These are phyloP conservation scores for Macrophomina tecta DNA, from an alignment of 2,329 filamentous ascomycete genomes.

Conservation along the genomic window DNA sequence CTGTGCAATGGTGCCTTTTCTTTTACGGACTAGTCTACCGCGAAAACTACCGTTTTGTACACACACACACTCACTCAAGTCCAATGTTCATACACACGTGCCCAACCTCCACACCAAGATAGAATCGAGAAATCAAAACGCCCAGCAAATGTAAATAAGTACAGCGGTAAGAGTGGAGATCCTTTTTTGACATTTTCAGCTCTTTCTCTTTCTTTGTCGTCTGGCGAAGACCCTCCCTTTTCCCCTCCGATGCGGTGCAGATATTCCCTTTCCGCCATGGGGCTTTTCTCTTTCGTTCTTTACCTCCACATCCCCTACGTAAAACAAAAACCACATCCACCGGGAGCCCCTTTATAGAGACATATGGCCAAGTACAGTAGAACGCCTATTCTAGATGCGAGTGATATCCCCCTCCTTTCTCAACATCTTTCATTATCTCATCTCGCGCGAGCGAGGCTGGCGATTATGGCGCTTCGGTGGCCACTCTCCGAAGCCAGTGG, in stretches of 20 bases:
- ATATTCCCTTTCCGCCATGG: neutral
- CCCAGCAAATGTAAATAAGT: neutral
- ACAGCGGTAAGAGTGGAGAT: neutral
- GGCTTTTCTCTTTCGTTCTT: neutral
- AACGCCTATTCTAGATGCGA: constrained; percentile 26
- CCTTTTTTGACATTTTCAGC: neutral
- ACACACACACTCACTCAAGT: neutral
- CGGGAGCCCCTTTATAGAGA: neutral
- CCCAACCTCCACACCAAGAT: neutral
- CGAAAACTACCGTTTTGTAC: no score
- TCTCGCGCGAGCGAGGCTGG: no score
- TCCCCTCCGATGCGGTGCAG: neutral
- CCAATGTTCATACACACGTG: neutral
- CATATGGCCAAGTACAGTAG: neutral
- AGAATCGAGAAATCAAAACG: neutral
- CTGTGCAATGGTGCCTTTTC: no score
- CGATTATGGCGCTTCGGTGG: no score
- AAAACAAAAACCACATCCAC: neutral
- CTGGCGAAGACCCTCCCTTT: neutral
- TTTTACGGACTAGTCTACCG: no score
- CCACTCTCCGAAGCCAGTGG: no score
- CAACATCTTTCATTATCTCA: neutral
- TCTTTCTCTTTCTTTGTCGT: neutral
- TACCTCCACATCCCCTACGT: neutral
- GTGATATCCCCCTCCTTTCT: neutral